phyloP scores from a whole-genome alignment of 2,329 filamentous ascomycete species.

The Dothiorella sarmentorum region DNA sequence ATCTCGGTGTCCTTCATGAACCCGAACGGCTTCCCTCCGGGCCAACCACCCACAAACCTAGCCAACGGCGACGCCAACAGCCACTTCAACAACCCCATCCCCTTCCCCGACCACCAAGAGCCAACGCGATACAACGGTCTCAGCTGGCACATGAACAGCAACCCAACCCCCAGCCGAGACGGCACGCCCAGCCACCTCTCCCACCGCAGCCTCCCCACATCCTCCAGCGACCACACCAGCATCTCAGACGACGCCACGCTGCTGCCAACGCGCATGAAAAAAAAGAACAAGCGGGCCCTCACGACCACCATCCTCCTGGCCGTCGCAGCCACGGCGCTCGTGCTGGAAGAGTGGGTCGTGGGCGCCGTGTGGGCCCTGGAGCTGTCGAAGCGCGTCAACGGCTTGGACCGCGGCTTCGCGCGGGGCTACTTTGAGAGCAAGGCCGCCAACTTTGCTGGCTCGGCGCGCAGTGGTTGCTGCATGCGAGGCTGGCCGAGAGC shows the following conservation, averaged over 20 bases:
- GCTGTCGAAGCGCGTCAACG: not conserved
- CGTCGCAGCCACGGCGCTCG: not conserved
- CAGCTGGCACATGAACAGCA: constrained; percentile 4
- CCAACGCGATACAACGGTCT: not conserved
- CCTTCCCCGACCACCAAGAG: not conserved
- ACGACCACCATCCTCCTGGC: not conserved
- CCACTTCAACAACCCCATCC: not conserved
- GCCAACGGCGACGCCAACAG: not conserved
- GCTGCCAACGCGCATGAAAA: not conserved
- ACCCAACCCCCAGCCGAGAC: too few species aligned
- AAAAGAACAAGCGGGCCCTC: too few species aligned
- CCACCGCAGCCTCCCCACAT: not conserved
- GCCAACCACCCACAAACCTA: not conserved
- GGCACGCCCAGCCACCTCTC: not conserved
- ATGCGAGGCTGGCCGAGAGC: not conserved
- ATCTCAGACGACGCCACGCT: constrained; percentile 3
- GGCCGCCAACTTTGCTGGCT: constrained; percentile 2
- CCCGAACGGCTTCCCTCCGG: not conserved
- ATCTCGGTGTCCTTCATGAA: constrained; percentile 5
- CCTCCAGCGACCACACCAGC: not conserved
- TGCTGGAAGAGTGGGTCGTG: constrained; percentile 12
- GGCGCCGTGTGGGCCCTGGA: constrained; percentile 10
- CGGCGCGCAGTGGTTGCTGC: not conserved
- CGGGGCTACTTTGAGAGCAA: constrained; percentile 15
- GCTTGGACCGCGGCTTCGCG: not conserved